Evolutionary conservation across 2,329 filamentous ascomycete species (phyloP).

Genomic region (Neoascochyta sp.): DNA sequence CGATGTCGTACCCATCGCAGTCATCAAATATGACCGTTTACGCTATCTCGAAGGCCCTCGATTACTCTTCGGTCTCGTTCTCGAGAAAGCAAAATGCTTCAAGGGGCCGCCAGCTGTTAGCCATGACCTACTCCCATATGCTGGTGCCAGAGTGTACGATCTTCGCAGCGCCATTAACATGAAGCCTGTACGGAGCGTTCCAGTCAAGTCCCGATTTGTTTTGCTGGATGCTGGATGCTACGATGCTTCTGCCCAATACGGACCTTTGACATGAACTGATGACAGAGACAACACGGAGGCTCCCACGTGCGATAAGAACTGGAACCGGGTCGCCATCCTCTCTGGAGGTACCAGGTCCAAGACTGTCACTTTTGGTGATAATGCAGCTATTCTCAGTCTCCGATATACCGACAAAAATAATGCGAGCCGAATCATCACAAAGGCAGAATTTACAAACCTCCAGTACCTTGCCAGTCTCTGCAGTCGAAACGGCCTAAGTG

Average conservation of each 20-base stretch:
- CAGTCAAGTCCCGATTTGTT: slow-evolving; percentile 23
- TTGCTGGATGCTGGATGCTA: slow-evolving; percentile 26
- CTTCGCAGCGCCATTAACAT: slow-evolving; percentile 27
- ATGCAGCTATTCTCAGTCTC: slow-evolving; percentile 7
- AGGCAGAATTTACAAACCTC: slow-evolving; percentile 20
- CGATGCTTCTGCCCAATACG: slow-evolving; percentile 18
- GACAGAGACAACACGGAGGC: slow-evolving; percentile 2
- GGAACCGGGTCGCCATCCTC: slow-evolving; percentile 16
- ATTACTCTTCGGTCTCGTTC: slow-evolving; percentile 36
- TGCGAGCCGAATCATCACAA: slow-evolving; percentile 9
- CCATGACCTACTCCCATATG: slow-evolving; percentile 13
- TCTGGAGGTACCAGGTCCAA: slow-evolving; percentile 18
- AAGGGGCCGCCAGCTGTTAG: slow-evolving; percentile 7
- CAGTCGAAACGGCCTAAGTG: slow-evolving; percentile 28
- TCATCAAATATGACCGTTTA: slow-evolving; percentile 21
- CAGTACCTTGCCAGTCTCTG: slow-evolving; percentile 30
- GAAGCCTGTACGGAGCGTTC: slow-evolving; percentile 20
- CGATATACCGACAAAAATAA: slow-evolving; percentile 14
- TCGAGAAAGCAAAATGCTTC: slow-evolving; percentile 31
- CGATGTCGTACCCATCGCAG: slow-evolving; percentile 22
- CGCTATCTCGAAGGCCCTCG: slow-evolving; percentile 35
- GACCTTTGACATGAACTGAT: slow-evolving; percentile 16
- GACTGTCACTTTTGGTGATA: slow-evolving; percentile 18
- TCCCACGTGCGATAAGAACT: slow-evolving; percentile 4
- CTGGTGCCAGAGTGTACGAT: slow-evolving; percentile 23